These are phyloP conservation scores for Flaveria linearis DNA, from an alignment of 129 eudicot species.

Conservation along the genomic window DNA sequence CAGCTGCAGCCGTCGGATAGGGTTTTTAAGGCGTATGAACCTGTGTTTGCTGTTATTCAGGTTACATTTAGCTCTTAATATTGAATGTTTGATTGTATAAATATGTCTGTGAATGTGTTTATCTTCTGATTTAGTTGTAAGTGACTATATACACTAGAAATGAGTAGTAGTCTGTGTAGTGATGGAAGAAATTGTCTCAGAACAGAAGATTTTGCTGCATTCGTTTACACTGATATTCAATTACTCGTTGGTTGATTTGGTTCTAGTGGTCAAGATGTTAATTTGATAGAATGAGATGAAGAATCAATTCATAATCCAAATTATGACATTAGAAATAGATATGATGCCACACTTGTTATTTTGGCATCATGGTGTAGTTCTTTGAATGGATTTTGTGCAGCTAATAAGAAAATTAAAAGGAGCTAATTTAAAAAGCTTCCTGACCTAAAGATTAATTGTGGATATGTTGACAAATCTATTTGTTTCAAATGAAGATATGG, in stretches of 20 bases:
- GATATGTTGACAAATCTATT: background rate
- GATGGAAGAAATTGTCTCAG: background rate
- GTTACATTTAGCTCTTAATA: background rate
- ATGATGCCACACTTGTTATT: background rate
- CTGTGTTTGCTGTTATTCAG: slow-evolving; percentile 54
- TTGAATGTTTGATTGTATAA: background rate
- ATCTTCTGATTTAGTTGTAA: background rate
- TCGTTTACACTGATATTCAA: no score
- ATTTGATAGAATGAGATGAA: no score
- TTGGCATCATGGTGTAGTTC: no score
- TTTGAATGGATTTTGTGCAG: background rate
- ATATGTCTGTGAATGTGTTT: background rate
- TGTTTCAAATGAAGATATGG: background rate
- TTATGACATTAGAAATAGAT: background rate
- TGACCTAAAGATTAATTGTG: no score
- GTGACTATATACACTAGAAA: background rate
- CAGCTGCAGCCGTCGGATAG: slow-evolving; percentile 66
- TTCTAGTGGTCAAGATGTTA: no score
- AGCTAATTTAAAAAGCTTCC: no score
- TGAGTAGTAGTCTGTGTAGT: background rate
- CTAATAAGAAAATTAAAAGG: no score
- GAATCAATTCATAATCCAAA: background rate
- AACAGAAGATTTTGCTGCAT: no score
- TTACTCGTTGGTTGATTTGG: no score
- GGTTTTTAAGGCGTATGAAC: slow-evolving; percentile 69